A percentile compares a stretch with the other conserved stretches of the same genome.
phyloP scores from a whole-genome alignment of 495 filamentous ascomycete genomes.

The Pyrenula aspistea region DNA sequence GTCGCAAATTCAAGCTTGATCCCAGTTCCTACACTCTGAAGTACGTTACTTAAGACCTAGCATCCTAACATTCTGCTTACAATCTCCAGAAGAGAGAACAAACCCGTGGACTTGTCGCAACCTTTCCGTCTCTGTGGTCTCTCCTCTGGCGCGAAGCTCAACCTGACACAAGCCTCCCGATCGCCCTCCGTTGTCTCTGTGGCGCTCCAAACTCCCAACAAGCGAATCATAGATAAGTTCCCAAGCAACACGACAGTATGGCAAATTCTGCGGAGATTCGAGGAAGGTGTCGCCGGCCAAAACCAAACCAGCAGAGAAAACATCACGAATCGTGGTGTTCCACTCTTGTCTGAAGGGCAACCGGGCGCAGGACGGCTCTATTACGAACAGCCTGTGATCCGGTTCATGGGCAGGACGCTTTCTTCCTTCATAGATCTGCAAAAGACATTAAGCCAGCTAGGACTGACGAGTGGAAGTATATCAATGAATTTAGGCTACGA shows the following conservation, averaged over 20 bases:
- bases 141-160: slow-evolving; percentile 74
- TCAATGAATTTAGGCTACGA: slow-evolving; percentile 67
- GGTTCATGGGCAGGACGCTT: slow-evolving; percentile 67
- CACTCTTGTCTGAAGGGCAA: slow-evolving; percentile 37
- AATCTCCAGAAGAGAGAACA: slow-evolving; percentile 56
- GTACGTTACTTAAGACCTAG: slow-evolving; percentile 28
- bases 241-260: slow-evolving; percentile 76
- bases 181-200: slow-evolving; percentile 76
- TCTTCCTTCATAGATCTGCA: slow-evolving; percentile 69
- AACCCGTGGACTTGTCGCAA: slow-evolving; percentile 70
- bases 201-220: slow-evolving; percentile 65
- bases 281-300: slow-evolving; percentile 47
- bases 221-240: slow-evolving; percentile 69
- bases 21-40: slow-evolving; percentile 71
- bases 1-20: slow-evolving; percentile 59
- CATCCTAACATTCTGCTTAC: background rate
- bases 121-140: slow-evolving; percentile 82
- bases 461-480: slow-evolving; percentile 70
- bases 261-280: slow-evolving; percentile 79
- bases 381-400: slow-evolving; percentile 77
- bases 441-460: slow-evolving; percentile 76
- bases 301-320: slow-evolving; percentile 40
- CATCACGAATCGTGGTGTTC: slow-evolving; percentile 66
- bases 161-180: slow-evolving; percentile 74
- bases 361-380: slow-evolving; percentile 62